Base-by-base conservation (phyloP, 257 asterid species). In the Misopates orontium region DNA sequence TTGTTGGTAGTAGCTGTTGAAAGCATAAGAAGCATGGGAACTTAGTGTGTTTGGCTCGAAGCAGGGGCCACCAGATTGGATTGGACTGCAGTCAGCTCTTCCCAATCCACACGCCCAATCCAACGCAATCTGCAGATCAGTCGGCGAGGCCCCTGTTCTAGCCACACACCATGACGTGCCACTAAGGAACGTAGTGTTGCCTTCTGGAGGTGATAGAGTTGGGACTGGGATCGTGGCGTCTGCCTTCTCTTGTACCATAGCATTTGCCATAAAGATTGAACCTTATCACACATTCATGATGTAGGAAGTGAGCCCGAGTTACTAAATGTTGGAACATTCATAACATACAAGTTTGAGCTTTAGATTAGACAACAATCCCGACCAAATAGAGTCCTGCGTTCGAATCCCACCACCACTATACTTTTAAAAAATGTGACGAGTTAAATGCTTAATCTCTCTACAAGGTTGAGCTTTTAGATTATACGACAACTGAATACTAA, bases 101-200 rank as follows among this genome's bases (percentile, higher is more conserved):
- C 96, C 96, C 4, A 52, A 25, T 0, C 97, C 95, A 42, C 97
- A 91, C 0, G 95, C 97, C 97, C 95, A 91, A 73, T 91, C 93
- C 75, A 91, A 62, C 1, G 97, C 96, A 0, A 69, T 66, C 78
- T 91, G 86, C 51, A 91, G 48, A 63, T 91, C 89, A 9, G 44
- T 32, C 16, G 57, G 79, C 0, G 90, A 66, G 8, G 70, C 84
- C 4, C 84, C 91, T 32, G 80, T 61, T 22, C 83, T 83, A 48
- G 96, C 97, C 62, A 91, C 83, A 5, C 97, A 91, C 97, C 96
- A 86, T 1, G 85, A 70, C 11, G 87, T 81, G 70, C 86, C 89
- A 31, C 81, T 84, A 55, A 91, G 74, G 70, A 88, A 91, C 24
- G 96, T 91, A 52, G 91, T 86, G 79, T 91, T 88, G 49, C 96